A percentile compares a stretch with the other conserved stretches of the same genome.
phyloP scores from a whole-genome alignment of 768 basidiomycete genomes.

The Ramaria sp. region DNA sequence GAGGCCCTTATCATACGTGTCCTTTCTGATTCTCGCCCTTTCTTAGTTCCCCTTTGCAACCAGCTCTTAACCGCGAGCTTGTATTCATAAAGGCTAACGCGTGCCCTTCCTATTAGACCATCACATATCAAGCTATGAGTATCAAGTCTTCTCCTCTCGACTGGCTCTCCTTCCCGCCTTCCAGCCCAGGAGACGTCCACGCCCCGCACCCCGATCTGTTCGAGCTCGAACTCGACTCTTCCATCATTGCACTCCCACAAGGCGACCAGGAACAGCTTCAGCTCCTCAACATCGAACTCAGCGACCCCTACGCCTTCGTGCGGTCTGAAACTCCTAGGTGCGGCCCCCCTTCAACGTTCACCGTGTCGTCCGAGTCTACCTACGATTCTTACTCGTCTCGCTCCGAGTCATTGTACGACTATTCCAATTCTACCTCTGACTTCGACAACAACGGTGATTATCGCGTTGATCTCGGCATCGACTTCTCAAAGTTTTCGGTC shows the following conservation, averaged over 20 bases:
- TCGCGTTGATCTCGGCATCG: constrained; percentile 62
- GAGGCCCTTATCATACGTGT: neutral
- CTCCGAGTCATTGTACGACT: constrained; percentile 63
- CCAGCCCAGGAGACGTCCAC: constrained; percentile 48
- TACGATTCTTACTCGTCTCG: constrained; percentile 59
- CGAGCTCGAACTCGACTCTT: constrained; percentile 70
- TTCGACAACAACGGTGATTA: constrained; percentile 39
- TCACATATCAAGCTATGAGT: neutral
- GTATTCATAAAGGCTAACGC: neutral
- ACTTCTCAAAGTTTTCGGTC: constrained; percentile 53
- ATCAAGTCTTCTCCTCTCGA: constrained; percentile 11
- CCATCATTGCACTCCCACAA: constrained; percentile 57
- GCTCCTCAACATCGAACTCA: constrained; percentile 46
- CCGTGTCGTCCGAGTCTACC: constrained; percentile 67
- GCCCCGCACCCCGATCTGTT: constrained; percentile 76
- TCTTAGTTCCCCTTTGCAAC: neutral
- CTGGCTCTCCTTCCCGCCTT: constrained; percentile 56
- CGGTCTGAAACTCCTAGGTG: constrained; percentile 52
- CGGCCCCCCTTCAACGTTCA: constrained; percentile 70
- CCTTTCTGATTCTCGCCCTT: neutral
- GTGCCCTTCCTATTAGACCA: no score
- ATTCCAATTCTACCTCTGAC: constrained; percentile 24
- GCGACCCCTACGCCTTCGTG: constrained; percentile 54
- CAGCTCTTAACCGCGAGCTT: neutral
- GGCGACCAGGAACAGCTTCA: constrained; percentile 41